Evolutionary conservation across 176 grass and related monocot species (phyloP).

Genomic region (Chrysopogon serrulatus): DNA sequence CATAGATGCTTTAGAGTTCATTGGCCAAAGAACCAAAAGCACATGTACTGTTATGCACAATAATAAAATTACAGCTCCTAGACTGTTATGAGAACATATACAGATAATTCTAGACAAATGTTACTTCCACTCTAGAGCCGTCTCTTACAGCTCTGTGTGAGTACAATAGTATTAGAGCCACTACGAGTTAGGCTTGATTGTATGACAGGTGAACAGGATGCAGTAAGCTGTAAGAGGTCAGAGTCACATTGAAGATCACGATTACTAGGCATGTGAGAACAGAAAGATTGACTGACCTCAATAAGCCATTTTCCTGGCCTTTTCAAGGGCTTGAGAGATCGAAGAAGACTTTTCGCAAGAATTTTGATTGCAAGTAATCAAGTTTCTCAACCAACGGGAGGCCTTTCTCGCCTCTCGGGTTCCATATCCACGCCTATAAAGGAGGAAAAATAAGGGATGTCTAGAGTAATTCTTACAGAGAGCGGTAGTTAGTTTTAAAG

Average conservation of each 20-base stretch:
- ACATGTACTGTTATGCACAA: too few species aligned
- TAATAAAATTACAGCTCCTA: too few species aligned
- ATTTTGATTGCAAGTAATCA: slow-evolving; percentile 91
- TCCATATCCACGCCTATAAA: too few species aligned
- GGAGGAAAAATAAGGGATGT: too few species aligned
- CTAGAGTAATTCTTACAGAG: too few species aligned
- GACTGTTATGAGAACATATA: too few species aligned
- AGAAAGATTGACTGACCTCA: slow-evolving; percentile 55
- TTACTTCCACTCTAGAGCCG: background rate
- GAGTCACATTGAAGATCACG: too few species aligned
- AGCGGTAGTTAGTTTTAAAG: too few species aligned
- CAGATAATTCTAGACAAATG: too few species aligned
- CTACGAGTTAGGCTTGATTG: background rate
- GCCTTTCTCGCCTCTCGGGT: slow-evolving; percentile 77
- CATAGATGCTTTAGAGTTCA: too few species aligned
- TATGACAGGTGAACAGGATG: background rate
- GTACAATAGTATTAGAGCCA: background rate
- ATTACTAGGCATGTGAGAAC: background rate
- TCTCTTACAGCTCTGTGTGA: background rate
- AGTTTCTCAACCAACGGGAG: slow-evolving; percentile 77
- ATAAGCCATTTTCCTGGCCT: slow-evolving; percentile 57
- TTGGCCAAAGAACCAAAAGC: background rate
- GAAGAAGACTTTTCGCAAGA: slow-evolving; percentile 75
- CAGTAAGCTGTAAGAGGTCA: background rate
- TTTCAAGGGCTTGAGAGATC: slow-evolving; percentile 69